Conservation (phyloP, 2,329 filamentous ascomycete species). For the Colletotrichum noveboracense region DNA sequence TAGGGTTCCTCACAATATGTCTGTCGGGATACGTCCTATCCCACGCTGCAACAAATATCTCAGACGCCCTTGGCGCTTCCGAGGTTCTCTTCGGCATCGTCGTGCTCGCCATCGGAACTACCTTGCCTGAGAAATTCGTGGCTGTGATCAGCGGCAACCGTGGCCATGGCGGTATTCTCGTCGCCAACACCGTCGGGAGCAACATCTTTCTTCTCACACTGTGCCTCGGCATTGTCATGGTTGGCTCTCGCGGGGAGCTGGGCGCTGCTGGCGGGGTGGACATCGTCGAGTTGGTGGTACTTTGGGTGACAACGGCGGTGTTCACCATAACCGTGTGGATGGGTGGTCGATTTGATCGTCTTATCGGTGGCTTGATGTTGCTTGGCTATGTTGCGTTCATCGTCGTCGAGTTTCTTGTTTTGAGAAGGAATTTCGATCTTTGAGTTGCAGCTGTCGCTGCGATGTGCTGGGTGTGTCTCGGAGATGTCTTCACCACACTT, state of each 20-base stretch:
- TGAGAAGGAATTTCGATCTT: not conserved
- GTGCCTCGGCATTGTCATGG: slow-evolving; percentile 47
- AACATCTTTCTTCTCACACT: slow-evolving; percentile 60
- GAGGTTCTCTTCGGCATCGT: slow-evolving; percentile 52
- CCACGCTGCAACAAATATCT: slow-evolving; percentile 47
- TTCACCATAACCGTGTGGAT: slow-evolving; percentile 25
- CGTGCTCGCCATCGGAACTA: slow-evolving; percentile 56
- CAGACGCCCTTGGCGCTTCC: slow-evolving; percentile 45
- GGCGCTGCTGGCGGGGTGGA: slow-evolving; percentile 9
- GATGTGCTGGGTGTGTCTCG: not conserved
- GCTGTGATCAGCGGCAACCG: slow-evolving; percentile 51
- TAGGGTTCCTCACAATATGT: slow-evolving; percentile 50
- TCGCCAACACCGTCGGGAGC: slow-evolving; percentile 57
- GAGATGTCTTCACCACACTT: not conserved
- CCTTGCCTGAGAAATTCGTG: slow-evolving; percentile 58
- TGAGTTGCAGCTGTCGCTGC: not conserved
- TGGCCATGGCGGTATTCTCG: slow-evolving; percentile 53
- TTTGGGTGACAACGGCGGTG: slow-evolving; percentile 23
- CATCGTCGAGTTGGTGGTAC: slow-evolving; percentile 18
- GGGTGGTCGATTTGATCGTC: slow-evolving; percentile 5
- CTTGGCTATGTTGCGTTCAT: slow-evolving; percentile 23
- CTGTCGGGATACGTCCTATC: slow-evolving; percentile 55
- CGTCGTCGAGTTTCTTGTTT: slow-evolving; percentile 21
- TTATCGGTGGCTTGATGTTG: slow-evolving; percentile 20
- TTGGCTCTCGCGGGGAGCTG: slow-evolving; percentile 8